phyloP scores from a whole-genome alignment of 192 early-diverging fungal genomes.

The Backusella tuberculispora region DNA sequence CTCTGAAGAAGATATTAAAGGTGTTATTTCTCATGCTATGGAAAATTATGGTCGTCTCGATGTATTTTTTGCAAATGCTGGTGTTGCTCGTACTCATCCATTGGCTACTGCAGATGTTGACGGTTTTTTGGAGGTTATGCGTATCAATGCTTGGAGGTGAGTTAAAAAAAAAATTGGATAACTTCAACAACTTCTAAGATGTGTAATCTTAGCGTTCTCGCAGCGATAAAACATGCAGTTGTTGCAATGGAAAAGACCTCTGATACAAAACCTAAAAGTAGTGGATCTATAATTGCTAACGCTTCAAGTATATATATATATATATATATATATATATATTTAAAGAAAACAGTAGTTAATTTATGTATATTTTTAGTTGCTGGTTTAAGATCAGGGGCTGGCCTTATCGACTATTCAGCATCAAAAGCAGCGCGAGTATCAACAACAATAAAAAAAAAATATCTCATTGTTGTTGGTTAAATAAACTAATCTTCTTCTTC shows the following conservation, averaged over 20 bases:
- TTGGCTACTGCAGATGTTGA: constrained; percentile 32
- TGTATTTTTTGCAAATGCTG: constrained; percentile 61
- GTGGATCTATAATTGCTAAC: constrained; percentile 54
- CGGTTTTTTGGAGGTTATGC: constrained; percentile 39
- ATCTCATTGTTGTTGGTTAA: background rate
- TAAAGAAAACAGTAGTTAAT: background rate
- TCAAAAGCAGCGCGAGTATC: constrained; percentile 50
- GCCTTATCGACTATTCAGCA: constrained; percentile 51
- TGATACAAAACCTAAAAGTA: constrained; percentile 28
- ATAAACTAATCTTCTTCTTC: background rate
- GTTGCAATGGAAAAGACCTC: constrained; percentile 41
- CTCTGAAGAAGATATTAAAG: constrained; percentile 43
- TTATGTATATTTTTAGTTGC: constrained; percentile 35
- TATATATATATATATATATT: background rate
- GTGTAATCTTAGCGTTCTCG: constrained; percentile 39
- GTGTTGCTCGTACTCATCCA: constrained; percentile 29
- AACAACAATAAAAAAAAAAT: background rate
- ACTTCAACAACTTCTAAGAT: too few relatives aligned
- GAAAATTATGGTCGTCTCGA: constrained; percentile 49
- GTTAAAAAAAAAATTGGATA: background rate
- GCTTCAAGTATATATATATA: constrained; percentile 42
- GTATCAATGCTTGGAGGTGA: constrained; percentile 38
- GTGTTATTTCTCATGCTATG: constrained; percentile 46
- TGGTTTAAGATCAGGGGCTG: constrained; percentile 51
- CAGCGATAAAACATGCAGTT: constrained; percentile 50